A percentile compares a stretch with the other conserved stretches of the same genome.
phyloP scores from a whole-genome alignment of 305 asterid species.

The Fraxinus baroniana region DNA sequence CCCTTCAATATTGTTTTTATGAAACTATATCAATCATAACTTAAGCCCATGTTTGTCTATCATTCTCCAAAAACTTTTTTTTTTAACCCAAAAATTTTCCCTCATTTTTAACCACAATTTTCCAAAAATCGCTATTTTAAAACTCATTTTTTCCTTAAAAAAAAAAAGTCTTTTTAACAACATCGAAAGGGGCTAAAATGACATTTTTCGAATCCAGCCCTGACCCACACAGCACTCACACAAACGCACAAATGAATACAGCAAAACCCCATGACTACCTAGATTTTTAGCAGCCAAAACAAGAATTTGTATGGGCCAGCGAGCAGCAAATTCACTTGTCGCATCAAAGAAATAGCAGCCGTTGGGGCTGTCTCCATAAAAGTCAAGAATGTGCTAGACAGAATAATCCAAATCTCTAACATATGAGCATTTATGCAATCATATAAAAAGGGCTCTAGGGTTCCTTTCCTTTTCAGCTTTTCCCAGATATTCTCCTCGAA shows the following conservation, averaged over 20 bases:
- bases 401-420: conserved; percentile 28
- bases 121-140: no score
- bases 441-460: conserved; percentile 33
- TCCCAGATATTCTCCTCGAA: conserved; percentile 27
- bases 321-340: not conserved
- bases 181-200: no score
- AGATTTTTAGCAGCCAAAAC: no score
- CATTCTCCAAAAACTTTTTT: no score
- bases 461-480: conserved; percentile 28
- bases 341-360: conserved; percentile 13
- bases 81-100: no score
- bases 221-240: not conserved
- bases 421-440: conserved; percentile 34
- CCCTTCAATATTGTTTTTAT: no score
- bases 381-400: conserved; percentile 16
- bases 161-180: no score
- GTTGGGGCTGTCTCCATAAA: not conserved
- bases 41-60: no score
- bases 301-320: not conserved
- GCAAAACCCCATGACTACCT: not conserved
- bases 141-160: no score
- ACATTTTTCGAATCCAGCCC: not conserved
- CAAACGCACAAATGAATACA: not conserved
- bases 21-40: no score
- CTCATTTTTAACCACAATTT: no score